These are phyloP conservation scores for Cyberlindnera euphorbiiphila DNA, from an alignment of 805 yeast species.

Conservation along the genomic window DNA sequence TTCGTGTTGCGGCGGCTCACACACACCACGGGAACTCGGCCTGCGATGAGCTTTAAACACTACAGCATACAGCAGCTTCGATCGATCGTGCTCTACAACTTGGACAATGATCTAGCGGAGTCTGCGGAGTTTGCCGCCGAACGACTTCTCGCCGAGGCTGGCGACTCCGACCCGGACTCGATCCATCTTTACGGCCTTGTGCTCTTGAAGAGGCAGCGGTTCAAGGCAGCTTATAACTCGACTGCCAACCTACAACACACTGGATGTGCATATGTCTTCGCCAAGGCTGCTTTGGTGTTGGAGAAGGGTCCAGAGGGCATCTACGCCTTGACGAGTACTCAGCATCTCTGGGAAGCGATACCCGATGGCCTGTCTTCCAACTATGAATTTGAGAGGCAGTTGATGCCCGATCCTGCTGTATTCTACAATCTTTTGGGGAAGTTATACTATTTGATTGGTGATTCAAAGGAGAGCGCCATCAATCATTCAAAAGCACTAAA, in stretches of 20 bases:
- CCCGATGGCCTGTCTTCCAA: constrained; percentile 18
- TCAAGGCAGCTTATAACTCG: constrained; percentile 57
- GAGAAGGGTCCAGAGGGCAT: constrained; percentile 61
- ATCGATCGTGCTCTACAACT: constrained; percentile 59
- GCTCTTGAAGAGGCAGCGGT: constrained; percentile 53
- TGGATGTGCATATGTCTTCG: constrained; percentile 77
- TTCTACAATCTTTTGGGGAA: constrained; percentile 68
- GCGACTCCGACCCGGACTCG: constrained; percentile 44
- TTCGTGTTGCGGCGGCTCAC: too few species aligned
- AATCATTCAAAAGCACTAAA: constrained; percentile 67
- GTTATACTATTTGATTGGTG: constrained; percentile 55
- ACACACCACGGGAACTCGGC: neutral
- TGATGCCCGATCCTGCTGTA: constrained; percentile 66
- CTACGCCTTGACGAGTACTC: constrained; percentile 39
- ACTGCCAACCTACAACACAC: constrained; percentile 48
- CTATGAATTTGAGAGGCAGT: constrained; percentile 36
- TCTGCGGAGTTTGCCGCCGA: constrained; percentile 90
- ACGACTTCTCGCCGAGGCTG: constrained; percentile 61
- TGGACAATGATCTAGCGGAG: constrained; percentile 62
- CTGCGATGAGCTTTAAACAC: constrained; percentile 21
- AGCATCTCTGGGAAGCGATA: constrained; percentile 34
- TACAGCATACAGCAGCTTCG: constrained; percentile 41
- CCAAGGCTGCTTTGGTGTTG: constrained; percentile 57
- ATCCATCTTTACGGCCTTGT: constrained; percentile 68
- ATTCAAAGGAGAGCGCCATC: constrained; percentile 58